Percentiles rank a stretch among this genome's conserved stretches.
These are phyloP conservation scores for Lodderomyces margitis DNA, from an alignment of 1,139 yeast species.

Conservation along the genomic window DNA sequence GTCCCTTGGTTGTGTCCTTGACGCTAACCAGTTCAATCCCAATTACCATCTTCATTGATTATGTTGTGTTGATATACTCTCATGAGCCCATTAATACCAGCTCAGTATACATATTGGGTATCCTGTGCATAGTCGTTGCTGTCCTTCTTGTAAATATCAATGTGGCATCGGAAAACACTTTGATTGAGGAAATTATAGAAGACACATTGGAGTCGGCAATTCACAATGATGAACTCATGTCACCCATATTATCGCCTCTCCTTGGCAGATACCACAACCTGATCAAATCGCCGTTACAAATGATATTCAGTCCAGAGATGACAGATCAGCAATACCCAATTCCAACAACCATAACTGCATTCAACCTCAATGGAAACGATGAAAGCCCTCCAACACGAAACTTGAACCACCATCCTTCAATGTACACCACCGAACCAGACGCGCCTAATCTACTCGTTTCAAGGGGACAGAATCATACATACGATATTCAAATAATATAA, in stretches of 20 bases:
- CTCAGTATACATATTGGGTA: conserved; percentile 43
- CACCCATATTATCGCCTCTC: conserved; percentile 49
- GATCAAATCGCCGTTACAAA: conserved; percentile 6
- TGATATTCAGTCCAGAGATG: conserved; percentile 1
- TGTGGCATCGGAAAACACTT: conserved; percentile 42
- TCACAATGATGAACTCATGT: conserved; percentile 41
- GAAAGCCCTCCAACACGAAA: conserved; percentile 17
- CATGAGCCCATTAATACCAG: conserved; percentile 23
- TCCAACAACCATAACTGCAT: conserved; percentile 8
- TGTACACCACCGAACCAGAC: conserved; percentile 17
- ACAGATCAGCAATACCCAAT: background rate
- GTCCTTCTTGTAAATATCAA: conserved; percentile 48
- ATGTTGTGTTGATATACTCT: conserved; percentile 26
- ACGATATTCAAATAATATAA: conserved; percentile 26
- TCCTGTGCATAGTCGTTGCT: conserved; percentile 44
- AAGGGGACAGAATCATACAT: conserved; percentile 44
- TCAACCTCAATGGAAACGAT: conserved; percentile 19
- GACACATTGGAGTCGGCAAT: conserved; percentile 50
- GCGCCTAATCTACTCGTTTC: conserved; percentile 24
- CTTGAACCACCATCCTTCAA: conserved; percentile 20
- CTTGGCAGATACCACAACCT: conserved; percentile 1
- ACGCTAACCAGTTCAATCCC: conserved; percentile 55
- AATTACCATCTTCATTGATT: conserved; percentile 48
- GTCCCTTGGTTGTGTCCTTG: conserved; percentile 53
- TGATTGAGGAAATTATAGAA: conserved; percentile 48